Conservation (phyloP, 2,329 filamentous ascomycete species). For the Hymenoscyphus linearis region DNA sequence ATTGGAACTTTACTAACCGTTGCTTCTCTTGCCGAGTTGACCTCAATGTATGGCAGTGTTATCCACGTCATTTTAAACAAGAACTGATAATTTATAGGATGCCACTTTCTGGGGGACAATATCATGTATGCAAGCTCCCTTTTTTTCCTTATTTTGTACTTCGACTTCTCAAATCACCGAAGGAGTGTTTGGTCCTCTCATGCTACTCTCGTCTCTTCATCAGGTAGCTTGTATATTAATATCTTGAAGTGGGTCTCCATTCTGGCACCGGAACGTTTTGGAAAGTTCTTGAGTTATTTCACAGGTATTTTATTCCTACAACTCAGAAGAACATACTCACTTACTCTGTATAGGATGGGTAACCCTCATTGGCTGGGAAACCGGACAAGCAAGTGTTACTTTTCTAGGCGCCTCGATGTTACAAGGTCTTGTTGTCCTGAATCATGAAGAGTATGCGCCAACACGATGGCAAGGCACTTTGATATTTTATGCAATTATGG, state of each 20-base stretch:
- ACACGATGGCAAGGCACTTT: conserved; percentile 39
- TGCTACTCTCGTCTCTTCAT: no score
- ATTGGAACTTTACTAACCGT: conserved; percentile 14
- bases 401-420: conserved; percentile 44
- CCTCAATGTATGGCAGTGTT: conserved; percentile 18
- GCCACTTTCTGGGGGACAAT: conserved; percentile 1
- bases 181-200: no score
- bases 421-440: conserved; percentile 37
- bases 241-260: conserved; percentile 4
- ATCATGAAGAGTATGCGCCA: conserved; percentile 33
- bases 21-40: conserved; percentile 21
- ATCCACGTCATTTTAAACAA: no score
- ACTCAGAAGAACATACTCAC: neutral
- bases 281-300: conserved; percentile 50
- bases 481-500: conserved; percentile 37
- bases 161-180: no score
- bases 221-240: no score
- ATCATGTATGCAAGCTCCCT: neutral
- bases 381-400: conserved; percentile 26
- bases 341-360: conserved; percentile 39
- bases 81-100: neutral
- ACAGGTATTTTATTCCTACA: conserved; percentile 35
- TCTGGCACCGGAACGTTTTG: conserved; percentile 40
- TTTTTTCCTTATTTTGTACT: no score
- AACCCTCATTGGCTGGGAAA: conserved; percentile 44